Evolutionary conservation across 768 basidiomycete species (phyloP).

Genomic region (Tulasnella sp.): DNA sequence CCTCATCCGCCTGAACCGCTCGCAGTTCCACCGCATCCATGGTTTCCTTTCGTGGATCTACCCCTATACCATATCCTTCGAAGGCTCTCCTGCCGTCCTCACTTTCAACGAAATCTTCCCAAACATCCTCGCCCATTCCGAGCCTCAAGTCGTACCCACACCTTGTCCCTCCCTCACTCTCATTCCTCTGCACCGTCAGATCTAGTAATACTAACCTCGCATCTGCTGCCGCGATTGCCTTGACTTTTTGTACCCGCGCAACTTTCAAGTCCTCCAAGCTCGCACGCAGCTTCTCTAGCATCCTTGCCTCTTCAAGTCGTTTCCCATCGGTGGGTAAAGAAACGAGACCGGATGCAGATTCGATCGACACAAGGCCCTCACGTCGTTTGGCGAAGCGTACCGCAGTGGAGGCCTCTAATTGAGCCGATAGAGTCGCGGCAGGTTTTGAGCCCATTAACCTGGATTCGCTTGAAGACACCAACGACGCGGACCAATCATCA

Average conservation of each 20-base stretch:
- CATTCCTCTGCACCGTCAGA: slow-evolving; percentile 56
- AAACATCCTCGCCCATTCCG: slow-evolving; percentile 74
- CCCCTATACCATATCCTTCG: slow-evolving; percentile 31
- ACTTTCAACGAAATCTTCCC: slow-evolving; percentile 44
- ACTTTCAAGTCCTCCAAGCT: slow-evolving; percentile 38
- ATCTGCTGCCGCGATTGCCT: slow-evolving; percentile 42
- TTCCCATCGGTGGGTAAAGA: neutral
- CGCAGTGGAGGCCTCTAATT: neutral
- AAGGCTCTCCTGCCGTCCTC: slow-evolving; percentile 49
- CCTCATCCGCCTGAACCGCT: slow-evolving; percentile 36
- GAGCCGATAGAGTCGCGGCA: neutral
- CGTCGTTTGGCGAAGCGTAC: slow-evolving; percentile 12
- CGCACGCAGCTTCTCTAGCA: slow-evolving; percentile 31
- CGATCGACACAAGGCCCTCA: slow-evolving; percentile 12
- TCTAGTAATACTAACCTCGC: slow-evolving; percentile 55
- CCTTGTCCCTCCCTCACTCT: slow-evolving; percentile 30
- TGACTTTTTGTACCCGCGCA: slow-evolving; percentile 57
- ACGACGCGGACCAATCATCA: slow-evolving; percentile 9
- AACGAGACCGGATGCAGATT: neutral
- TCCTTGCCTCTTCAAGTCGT: slow-evolving; percentile 33
- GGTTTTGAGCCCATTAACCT: neutral
- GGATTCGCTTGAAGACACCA: neutral
- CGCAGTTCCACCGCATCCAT: slow-evolving; percentile 27
- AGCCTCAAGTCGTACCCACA: slow-evolving; percentile 89
- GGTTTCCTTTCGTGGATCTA: slow-evolving; percentile 23